Evolutionary conservation across 768 basidiomycete species (phyloP), one percentile per base, ranked within the genome.

Genomic region (Suillus subluteus): DNA sequence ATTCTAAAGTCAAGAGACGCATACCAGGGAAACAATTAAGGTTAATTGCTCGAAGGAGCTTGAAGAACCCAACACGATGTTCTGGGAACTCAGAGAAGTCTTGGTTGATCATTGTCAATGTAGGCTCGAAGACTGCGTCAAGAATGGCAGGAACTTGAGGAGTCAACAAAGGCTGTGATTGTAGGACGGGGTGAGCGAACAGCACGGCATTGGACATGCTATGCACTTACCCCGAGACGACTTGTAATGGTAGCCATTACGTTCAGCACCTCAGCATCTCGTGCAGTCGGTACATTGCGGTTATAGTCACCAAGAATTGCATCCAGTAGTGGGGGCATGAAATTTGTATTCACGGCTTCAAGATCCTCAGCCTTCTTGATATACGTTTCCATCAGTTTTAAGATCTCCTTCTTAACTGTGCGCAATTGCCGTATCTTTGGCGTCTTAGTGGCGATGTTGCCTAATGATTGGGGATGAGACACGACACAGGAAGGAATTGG

Each of bases 31-130:
- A 99, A 83, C 96, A 98, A 75, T 92, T 87, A 70, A 90, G 72
- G 79, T 98, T 96, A 78, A 98, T 96, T 4, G 94, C 90, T 65
- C 96, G 89, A 55, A 99, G 83, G 66, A 99, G 85, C 79, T 94
- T 96, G 86, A 95, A 99, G 87, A 99, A 97, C 64, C 96, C 97
- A 48, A 91, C 90, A 66, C 98, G 93, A 76, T 99, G 97, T 76
- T 99, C 98, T 11, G 98, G 98, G 82, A 87, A 99, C 79, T 99
- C 98, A n/a, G 96, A 83, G 71, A 99, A 97, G 82, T 99, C 97
- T 84, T 98, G 94, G 79, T 98, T 99, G 77, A 99, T 99, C 98
- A 99, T 99, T 72, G 89, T 91, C 66, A 99, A 81, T 5, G 98
- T 99, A 54, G 94, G 93, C 78, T 98, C 96, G 75, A 99, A 99